Evolutionary conservation across 225 moss, liverwort and hornwort genomes (phyloP).

Genomic region (Asterella californica): DNA sequence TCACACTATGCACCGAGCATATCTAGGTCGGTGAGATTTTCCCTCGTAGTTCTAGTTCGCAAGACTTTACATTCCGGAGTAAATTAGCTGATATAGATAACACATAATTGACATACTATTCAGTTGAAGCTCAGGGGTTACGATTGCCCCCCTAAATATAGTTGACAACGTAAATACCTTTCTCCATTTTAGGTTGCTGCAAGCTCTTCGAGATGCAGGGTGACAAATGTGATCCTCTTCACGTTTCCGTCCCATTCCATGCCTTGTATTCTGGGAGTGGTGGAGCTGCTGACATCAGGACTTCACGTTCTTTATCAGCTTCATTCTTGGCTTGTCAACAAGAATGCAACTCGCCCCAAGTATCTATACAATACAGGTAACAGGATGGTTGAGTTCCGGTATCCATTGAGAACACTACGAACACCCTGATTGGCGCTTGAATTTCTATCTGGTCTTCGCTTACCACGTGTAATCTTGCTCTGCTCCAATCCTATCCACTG

Average conservation of each 20-base stretch:
- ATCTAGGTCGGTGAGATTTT: conserved; percentile 2
- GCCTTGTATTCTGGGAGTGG: not conserved
- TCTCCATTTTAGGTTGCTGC: not conserved
- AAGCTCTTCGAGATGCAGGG: not conserved
- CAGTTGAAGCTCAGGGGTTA: not conserved
- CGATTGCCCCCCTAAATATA: not conserved
- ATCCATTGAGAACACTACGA: not conserved
- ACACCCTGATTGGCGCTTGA: not conserved
- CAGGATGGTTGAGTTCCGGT: not conserved
- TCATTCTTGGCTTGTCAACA: not conserved
- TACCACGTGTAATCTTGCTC: too few relatives aligned
- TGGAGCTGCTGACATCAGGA: too few relatives aligned
- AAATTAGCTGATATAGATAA: not conserved
- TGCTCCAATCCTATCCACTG: not conserved
- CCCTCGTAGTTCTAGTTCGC: not conserved
- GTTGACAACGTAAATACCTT: not conserved
- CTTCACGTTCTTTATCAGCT: not conserved
- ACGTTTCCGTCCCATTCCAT: not conserved
- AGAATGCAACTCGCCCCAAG: not conserved
- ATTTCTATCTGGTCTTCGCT: too few relatives aligned
- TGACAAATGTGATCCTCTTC: not conserved
- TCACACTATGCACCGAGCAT: not conserved
- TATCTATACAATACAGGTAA: not conserved
- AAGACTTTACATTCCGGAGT: not conserved
- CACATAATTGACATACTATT: not conserved